Evolutionary conservation across 2,329 filamentous ascomycete species (phyloP).

Genomic region (Clarireedia homoeocarpa): DNA sequence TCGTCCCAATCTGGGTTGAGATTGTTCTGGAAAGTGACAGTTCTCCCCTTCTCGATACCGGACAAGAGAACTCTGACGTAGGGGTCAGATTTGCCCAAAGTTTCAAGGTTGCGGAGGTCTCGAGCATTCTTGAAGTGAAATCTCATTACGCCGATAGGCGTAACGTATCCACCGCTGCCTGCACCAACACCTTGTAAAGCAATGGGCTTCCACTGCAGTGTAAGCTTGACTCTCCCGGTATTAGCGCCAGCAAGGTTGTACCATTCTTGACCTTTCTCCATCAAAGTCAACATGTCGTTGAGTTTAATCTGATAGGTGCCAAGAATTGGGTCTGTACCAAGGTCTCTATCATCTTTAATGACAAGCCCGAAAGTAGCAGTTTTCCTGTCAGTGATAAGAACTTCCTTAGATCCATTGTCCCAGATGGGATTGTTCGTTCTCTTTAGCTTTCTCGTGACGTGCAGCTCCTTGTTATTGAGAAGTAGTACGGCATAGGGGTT

Average conservation of each 20-base stretch:
- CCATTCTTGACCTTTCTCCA: conserved; percentile 92
- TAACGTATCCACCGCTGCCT: conserved; percentile 81
- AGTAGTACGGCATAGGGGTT: conserved; percentile 86
- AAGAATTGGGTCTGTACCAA: conserved; percentile 73
- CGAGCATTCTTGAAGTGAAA: conserved; percentile 81
- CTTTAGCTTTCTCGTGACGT: conserved; percentile 86
- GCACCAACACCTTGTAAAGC: conserved; percentile 69
- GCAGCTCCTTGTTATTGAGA: conserved; percentile 86
- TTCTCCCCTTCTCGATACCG: conserved; percentile 82
- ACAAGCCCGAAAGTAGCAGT: conserved; percentile 83
- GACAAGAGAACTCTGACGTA: conserved; percentile 85
- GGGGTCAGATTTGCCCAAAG: conserved; percentile 93
- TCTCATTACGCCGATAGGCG: conserved; percentile 90
- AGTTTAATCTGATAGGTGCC: conserved; percentile 94
- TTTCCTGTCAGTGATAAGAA: conserved; percentile 90
- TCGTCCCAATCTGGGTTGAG: conserved; percentile 95
- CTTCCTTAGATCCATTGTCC: conserved; percentile 85
- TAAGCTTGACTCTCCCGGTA: conserved; percentile 82
- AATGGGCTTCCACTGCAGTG: conserved; percentile 91
- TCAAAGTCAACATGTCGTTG: conserved; percentile 84
- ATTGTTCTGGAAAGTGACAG: conserved; percentile 93
- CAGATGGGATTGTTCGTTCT: conserved; percentile 96
- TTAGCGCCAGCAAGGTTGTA: conserved; percentile 78
- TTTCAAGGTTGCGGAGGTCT: conserved; percentile 85
- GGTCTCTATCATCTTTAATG: conserved; percentile 90